Evolutionary conservation across 306 rosid species (phyloP), one percentile per base, ranked within the genome.

Genomic region (Prunus mume): DNA sequence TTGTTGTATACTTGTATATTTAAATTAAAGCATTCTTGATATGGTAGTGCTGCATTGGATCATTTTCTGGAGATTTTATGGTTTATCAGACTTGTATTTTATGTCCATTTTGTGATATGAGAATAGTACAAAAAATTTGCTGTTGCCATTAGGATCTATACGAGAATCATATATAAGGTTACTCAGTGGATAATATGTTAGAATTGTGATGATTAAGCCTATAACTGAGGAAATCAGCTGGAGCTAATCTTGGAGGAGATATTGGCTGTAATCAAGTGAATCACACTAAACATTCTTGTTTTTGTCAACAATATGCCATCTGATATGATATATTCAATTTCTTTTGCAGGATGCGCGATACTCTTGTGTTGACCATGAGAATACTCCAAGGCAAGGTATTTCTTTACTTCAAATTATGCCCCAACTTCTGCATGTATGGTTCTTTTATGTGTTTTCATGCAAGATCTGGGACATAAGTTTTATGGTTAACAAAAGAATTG

Each of bases 321-420:
- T 81, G 55, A 71, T 32, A 51, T 41, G 73, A 24, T 24, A 24
- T 24, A 24, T 24, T 24, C 34, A 30, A 30, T 4, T 30, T 30
- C 34, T 30, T 30, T 30, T 30, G 90, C 73, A 94, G 98, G 79
- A 82, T 84, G 90, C 94, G 98, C 1, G 98, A 94, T 82, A 90
- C 96, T 10, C 91, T 94, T 68, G 98, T 90, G 61, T 83, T 94
- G 85, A 91, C 96, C 56, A 88, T 91, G 94, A 87, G 98, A 87
- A 63, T 90, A 86, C 91, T 87, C 80, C 98, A 91, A 90, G 86
- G 88, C 79, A 94, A 94, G 97, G 98, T 93, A 91, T 76, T 69
- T 60, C 66, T 61, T 9, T 50, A 64, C 65, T n/a, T 50, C 2
- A 18, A 8, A 54, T 12, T 55, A 13, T 76, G 70, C 68, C 43